phyloP scores from a whole-genome alignment of 495 filamentous ascomycete species.

The Hypoxylon intermedium region DNA sequence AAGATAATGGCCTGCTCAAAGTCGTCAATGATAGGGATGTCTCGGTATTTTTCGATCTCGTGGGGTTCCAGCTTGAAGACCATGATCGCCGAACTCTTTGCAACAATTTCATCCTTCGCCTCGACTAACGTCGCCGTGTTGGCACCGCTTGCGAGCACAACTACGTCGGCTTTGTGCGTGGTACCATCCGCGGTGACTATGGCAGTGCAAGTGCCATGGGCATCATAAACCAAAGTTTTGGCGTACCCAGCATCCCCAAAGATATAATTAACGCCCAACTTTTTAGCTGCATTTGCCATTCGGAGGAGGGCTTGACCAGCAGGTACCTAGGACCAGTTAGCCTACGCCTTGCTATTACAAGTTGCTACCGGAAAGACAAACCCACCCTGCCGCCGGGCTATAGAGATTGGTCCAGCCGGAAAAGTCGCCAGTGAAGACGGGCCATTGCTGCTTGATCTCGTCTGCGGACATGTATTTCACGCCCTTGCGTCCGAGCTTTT shows the following conservation, averaged over 20 bases:
- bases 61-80: slow-evolving; percentile 7
- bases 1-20: slow-evolving; percentile 7
- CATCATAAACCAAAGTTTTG: slow-evolving; percentile 30
- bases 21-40: slow-evolving; percentile 14
- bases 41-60: slow-evolving; percentile 9
- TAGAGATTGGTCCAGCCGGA: slow-evolving; percentile 44
- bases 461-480: slow-evolving; percentile 34
- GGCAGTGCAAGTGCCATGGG: slow-evolving; percentile 29
- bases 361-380: neutral
- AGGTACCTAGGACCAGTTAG: neutral
- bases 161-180: slow-evolving; percentile 31
- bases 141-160: slow-evolving; percentile 18
- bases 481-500: slow-evolving; percentile 29
- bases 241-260: slow-evolving; percentile 39
- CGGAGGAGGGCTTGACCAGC: slow-evolving; percentile 4
- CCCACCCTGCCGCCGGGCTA: slow-evolving; percentile 47
- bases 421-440: slow-evolving; percentile 39
- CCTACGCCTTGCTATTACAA: neutral
- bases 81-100: neutral
- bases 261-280: slow-evolving; percentile 42
- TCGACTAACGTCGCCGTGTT: neutral
- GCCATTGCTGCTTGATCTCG: slow-evolving; percentile 30
- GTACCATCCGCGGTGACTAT: slow-evolving; percentile 38
- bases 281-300: slow-evolving; percentile 22
- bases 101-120: neutral